These are phyloP conservation scores for Immersiella caudata DNA, from an alignment of 495 filamentous ascomycete species.

Conservation along the genomic window DNA sequence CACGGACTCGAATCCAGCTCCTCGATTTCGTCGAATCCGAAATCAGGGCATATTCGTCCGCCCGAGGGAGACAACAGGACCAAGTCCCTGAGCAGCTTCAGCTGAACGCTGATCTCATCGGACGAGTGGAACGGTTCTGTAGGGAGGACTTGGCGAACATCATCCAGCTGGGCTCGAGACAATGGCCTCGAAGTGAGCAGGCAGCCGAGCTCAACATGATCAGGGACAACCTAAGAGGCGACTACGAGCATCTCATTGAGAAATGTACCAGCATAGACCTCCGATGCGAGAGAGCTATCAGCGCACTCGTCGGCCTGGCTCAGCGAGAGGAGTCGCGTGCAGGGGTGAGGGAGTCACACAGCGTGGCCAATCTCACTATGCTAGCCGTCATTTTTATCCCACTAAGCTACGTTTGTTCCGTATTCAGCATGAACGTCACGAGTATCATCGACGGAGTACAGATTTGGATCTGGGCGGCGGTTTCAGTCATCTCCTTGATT, in stretches of 20 bases:
- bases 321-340: not conserved
- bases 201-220: not conserved
- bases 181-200: not conserved
- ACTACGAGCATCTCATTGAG: not conserved
- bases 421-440: slow-evolving; percentile 9
- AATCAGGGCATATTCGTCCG: not conserved
- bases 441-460: not conserved
- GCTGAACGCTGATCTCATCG: not conserved
- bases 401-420: not conserved
- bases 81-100: not conserved
- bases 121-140: slow-evolving; percentile 3
- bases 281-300: not conserved
- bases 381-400: not conserved
- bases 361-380: not conserved
- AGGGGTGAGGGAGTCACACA: not conserved
- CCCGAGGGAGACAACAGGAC: not conserved
- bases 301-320: not conserved
- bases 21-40: slow-evolving; percentile 2
- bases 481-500: not conserved
- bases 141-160: slow-evolving; percentile 1
- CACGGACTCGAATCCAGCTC: not conserved
- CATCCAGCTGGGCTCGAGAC: not conserved
- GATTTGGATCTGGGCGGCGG: not conserved
- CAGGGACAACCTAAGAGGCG: not conserved
- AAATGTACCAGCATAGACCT: not conserved